A percentile compares a stretch with the other conserved stretches of the same genome.
Conservation (phyloP, 2,329 filamentous ascomycete species). For the Colletotrichum sp. region DNA sequence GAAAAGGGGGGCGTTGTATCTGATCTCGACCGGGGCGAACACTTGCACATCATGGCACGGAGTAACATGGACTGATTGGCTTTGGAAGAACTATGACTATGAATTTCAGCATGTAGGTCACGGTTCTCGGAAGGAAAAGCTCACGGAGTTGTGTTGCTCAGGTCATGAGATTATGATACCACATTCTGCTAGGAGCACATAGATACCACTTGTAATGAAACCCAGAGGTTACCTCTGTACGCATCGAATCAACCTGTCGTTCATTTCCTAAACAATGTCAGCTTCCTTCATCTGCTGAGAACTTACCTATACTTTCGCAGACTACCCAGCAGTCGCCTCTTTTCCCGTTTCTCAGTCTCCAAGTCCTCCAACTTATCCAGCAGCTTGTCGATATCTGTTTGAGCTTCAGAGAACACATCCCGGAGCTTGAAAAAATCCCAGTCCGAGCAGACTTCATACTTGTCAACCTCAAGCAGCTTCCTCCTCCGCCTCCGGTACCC, state of each 20-base stretch:
- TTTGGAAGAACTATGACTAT: neutral
- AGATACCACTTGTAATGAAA: slow-evolving; percentile 9
- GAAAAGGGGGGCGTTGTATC: neutral
- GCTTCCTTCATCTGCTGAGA: neutral
- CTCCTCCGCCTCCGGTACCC: slow-evolving; percentile 72
- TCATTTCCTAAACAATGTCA: neutral
- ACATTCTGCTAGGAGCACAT: slow-evolving; percentile 12
- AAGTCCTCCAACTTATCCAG: neutral
- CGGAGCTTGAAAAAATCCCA: neutral
- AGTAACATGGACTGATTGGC: neutral
- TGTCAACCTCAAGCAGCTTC: neutral
- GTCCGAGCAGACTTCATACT: neutral
- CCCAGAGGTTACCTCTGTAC: neutral
- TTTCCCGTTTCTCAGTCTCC: neutral
- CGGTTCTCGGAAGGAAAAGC: slow-evolving; percentile 2
- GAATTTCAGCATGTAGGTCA: neutral
- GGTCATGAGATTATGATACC: slow-evolving; percentile 15
- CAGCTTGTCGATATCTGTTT: neutral
- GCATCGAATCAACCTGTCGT: neutral
- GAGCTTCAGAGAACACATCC: neutral
- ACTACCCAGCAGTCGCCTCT: neutral
- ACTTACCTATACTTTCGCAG: neutral
- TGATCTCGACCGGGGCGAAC: neutral
- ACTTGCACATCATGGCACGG: neutral
- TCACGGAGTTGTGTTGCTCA: slow-evolving; percentile 1